Evolutionary conservation across 179 eudicot genomes (phyloP).

Genomic region (Silene coronaria): DNA sequence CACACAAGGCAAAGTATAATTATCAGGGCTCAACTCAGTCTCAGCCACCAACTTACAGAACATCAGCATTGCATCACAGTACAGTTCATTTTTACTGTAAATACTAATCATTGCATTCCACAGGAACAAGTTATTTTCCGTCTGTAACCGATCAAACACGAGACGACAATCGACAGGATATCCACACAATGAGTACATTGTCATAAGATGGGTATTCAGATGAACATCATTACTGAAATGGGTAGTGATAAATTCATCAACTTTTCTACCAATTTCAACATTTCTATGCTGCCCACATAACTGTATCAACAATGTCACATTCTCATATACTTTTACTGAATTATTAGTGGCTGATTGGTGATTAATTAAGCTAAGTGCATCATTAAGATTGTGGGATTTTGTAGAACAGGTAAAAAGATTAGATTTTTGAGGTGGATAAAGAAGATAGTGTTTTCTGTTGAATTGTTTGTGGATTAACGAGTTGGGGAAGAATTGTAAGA

Average conservation of each 20-base stretch:
- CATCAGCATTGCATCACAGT: constrained; percentile 33
- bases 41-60: constrained; percentile 35
- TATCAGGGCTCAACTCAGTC: constrained; percentile 42
- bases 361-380: constrained; percentile 29
- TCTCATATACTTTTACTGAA: constrained; percentile 17
- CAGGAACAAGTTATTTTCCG: constrained; percentile 38
- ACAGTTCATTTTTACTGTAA: constrained; percentile 43
- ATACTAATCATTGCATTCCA: constrained; percentile 65
- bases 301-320: constrained; percentile 30
- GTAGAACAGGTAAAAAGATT: not conserved
- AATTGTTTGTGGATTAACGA: constrained; percentile 5
- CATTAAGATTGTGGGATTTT: constrained; percentile 27
- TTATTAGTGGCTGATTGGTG: not conserved
- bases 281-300: constrained; percentile 45
- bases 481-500: not conserved
- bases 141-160: constrained; percentile 32
- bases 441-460: constrained; percentile 4
- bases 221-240: constrained; percentile 31
- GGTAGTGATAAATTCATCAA: constrained; percentile 30
- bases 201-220: constrained; percentile 41
- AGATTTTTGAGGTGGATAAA: constrained; percentile 13
- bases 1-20: constrained; percentile 63
- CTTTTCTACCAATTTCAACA: constrained; percentile 33
- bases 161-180: constrained; percentile 33
- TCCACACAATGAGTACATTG: constrained; percentile 53